These are phyloP conservation scores for Didymella pinodella DNA, from an alignment of 2,329 filamentous ascomycete genomes.

Conservation along the genomic window DNA sequence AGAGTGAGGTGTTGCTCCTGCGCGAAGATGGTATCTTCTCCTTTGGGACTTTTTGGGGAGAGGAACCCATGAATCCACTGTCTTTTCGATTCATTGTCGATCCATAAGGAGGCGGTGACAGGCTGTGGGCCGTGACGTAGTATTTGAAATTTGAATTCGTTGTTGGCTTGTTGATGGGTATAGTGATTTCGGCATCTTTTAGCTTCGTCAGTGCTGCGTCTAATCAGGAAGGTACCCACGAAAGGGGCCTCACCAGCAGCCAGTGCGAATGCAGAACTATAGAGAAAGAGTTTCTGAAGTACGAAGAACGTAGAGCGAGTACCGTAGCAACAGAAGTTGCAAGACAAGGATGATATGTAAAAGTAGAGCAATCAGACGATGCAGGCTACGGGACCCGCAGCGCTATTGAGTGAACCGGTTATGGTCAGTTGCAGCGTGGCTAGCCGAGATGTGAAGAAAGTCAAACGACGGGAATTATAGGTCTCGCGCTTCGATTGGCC, in stretches of 20 bases:
- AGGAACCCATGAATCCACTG: slow-evolving; percentile 44
- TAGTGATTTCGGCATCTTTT: slow-evolving; percentile 37
- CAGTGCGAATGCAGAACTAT: slow-evolving; percentile 32
- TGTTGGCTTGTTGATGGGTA: slow-evolving; percentile 32
- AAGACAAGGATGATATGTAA: slow-evolving; percentile 26
- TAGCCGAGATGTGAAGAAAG: slow-evolving; percentile 20
- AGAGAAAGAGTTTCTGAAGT: slow-evolving; percentile 15
- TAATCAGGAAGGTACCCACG: slow-evolving; percentile 32
- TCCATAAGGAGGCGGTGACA: slow-evolving; percentile 32
- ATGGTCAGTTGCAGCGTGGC: slow-evolving; percentile 30
- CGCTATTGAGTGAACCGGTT: slow-evolving; percentile 33
- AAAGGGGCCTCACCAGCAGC: slow-evolving; percentile 40
- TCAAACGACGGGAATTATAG: slow-evolving; percentile 29
- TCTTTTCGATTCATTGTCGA: slow-evolving; percentile 46
- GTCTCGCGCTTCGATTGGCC: slow-evolving; percentile 36
- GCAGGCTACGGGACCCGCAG: slow-evolving; percentile 32
- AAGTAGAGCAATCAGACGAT: slow-evolving; percentile 34
- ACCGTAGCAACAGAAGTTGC: slow-evolving; percentile 13
- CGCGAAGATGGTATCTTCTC: slow-evolving; percentile 26
- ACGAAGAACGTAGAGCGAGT: slow-evolving; percentile 7
- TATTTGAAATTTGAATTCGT: slow-evolving; percentile 14
- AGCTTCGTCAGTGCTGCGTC: slow-evolving; percentile 33
- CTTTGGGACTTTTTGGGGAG: slow-evolving; percentile 28
- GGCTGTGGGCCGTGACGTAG: slow-evolving; percentile 27
- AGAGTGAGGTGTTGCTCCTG: slow-evolving; percentile 38